Evolutionary conservation across 768 basidiomycete genomes (phyloP).

Genomic region (Lyophyllum shimeji): DNA sequence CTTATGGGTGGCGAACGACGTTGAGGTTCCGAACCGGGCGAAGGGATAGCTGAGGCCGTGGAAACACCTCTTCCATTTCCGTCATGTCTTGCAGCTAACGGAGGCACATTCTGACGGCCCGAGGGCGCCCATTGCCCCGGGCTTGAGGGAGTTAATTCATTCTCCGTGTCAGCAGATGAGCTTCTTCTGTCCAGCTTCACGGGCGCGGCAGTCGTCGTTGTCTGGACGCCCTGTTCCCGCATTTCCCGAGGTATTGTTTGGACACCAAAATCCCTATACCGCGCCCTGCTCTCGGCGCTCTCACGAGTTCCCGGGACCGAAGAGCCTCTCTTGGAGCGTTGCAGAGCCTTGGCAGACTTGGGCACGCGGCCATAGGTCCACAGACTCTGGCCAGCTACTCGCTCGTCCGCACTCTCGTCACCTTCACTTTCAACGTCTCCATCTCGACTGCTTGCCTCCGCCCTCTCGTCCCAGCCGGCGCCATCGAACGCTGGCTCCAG

Average conservation of each 20-base stretch:
- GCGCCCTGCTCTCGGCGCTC: conserved; percentile 44
- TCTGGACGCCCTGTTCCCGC: conserved; percentile 61
- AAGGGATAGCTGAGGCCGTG: conserved; percentile 17
- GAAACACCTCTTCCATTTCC: conserved; percentile 15
- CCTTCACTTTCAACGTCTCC: conserved; percentile 81
- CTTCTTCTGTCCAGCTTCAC: conserved; percentile 13
- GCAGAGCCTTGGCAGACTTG: conserved; percentile 24
- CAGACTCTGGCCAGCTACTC: conserved; percentile 23
- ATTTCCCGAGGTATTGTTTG: conserved; percentile 64
- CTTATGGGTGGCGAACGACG: conserved; percentile 5
- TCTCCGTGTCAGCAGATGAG: conserved; percentile 3
- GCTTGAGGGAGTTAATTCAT: conserved; percentile 16
- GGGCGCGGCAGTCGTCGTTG: conserved; percentile 41
- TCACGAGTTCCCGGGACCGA: conserved; percentile 32
- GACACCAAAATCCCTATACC: conserved; percentile 66
- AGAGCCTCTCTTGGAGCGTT: conserved; percentile 35
- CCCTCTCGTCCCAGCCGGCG: conserved; percentile 51
- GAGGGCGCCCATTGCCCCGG: conserved; percentile 30
- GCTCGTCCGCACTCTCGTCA: conserved; percentile 47
- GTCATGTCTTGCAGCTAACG: conserved; percentile 24
- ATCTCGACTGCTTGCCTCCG: conserved; percentile 74
- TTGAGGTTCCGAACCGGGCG: conserved; percentile 15
- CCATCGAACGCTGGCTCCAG: conserved; percentile 51
- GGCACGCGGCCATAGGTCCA: conserved; percentile 38
- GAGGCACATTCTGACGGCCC: conserved; percentile 19